Evolutionary conservation across 2,329 filamentous ascomycete species (phyloP).

Genomic region (Huntiella abstrusa): DNA sequence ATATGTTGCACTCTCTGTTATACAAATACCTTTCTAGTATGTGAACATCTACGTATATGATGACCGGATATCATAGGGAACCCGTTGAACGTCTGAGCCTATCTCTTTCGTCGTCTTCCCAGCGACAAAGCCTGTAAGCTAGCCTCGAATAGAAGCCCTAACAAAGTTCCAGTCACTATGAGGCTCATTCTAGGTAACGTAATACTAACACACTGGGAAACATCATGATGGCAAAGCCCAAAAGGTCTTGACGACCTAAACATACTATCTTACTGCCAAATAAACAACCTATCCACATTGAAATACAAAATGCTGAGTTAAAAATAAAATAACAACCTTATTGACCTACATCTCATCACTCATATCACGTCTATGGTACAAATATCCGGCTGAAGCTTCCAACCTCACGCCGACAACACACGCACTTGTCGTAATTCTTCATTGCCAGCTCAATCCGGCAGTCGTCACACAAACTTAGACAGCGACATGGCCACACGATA

Average conservation of each 20-base stretch:
- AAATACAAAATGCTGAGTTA: constrained; percentile 5
- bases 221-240: no score
- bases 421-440: constrained; percentile 94
- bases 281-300: not conserved
- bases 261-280: not conserved
- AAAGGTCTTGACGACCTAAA: no score
- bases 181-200: no score
- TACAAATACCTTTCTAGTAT: no score
- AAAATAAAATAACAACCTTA: constrained; percentile 3
- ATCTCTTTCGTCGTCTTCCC: no score
- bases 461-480: constrained; percentile 84
- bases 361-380: constrained; percentile 39
- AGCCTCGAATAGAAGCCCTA: no score
- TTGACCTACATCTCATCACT: not conserved
- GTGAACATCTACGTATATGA: no score
- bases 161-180: no score
- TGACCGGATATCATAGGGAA: no score
- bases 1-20: not conserved
- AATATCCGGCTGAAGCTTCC: constrained; percentile 79
- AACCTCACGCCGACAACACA: constrained; percentile 80
- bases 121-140: no score
- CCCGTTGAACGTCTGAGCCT: no score
- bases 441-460: constrained; percentile 84
- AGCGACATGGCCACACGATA: constrained; percentile 92
- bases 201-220: no score